These are phyloP conservation scores for Lodderomyces elongisporus DNA, from an alignment of 1,139 yeast species.

Conservation along the genomic window DNA sequence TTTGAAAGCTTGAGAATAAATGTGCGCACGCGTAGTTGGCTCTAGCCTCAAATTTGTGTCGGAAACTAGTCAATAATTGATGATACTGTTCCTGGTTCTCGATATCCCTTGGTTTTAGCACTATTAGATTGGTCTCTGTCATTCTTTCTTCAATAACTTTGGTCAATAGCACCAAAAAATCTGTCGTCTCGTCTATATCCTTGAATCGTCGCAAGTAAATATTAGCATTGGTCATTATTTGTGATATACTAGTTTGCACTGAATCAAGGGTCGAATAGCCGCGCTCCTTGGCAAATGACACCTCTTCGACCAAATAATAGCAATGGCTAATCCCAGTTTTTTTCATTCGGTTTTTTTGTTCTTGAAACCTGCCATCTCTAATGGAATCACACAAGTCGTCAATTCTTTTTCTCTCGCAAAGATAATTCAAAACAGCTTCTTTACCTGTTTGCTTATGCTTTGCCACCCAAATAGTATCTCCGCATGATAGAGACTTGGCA, in stretches of 20 bases:
- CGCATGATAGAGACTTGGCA: slow-evolving; percentile 62
- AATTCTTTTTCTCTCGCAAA: slow-evolving; percentile 82
- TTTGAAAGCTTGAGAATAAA: slow-evolving; percentile 59
- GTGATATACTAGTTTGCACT: slow-evolving; percentile 71
- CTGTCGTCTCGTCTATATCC: slow-evolving; percentile 71
- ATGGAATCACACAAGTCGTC: slow-evolving; percentile 84
- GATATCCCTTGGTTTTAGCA: slow-evolving; percentile 48
- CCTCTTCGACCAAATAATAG: slow-evolving; percentile 80
- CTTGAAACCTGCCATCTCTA: slow-evolving; percentile 79
- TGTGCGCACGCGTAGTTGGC: slow-evolving; percentile 51
- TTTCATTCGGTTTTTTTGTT: slow-evolving; percentile 74
- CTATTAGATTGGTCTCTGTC: slow-evolving; percentile 32
- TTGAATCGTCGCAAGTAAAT: slow-evolving; percentile 68
- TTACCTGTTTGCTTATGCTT: slow-evolving; percentile 50
- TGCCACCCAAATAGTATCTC: slow-evolving; percentile 91
- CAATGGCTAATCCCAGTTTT: slow-evolving; percentile 64
- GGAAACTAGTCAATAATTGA: slow-evolving; percentile 33
- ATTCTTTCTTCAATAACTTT: slow-evolving; percentile 38
- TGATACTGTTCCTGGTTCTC: slow-evolving; percentile 50
- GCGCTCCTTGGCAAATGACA: slow-evolving; percentile 27
- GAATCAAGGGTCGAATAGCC: slow-evolving; percentile 52
- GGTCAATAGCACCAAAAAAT: slow-evolving; percentile 57
- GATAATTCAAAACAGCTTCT: slow-evolving; percentile 69
- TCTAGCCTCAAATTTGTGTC: slow-evolving; percentile 35
- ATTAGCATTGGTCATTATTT: slow-evolving; percentile 60